Evolutionary conservation across 2,329 filamentous ascomycete genomes (phyloP), one percentile per base, ranked within the genome.

Genomic region (Venturia carpophila): DNA sequence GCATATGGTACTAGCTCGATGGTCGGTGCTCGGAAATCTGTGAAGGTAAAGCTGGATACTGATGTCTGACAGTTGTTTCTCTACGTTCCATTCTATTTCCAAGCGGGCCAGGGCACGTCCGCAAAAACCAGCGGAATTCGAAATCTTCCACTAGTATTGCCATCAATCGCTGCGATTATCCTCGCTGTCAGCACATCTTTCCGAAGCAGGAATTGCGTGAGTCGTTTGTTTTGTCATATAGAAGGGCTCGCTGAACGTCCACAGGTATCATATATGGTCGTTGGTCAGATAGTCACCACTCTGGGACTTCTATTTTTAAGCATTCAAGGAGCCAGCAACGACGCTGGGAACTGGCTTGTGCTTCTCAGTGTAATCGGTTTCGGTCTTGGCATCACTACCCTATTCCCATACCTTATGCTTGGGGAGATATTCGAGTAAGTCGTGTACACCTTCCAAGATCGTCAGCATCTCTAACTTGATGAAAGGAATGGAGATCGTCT

Each of bases 41-140:
- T 75, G n/a, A 79, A 83, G 68, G 76, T 13, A 79, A 70, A 82
- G 84, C 41, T 88, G 87, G 73, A 86, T 89, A 49, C 83, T 82
- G 0, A 56, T 27, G 80, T 80, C 1, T 6, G 19, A 15, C 15
- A 61, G 58, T 30, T 61, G 13, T 83, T 85, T 62, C 91, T 90
- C 74, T 92, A 88, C 70, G 78, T 91, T 39, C 89, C 89, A 5
- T 63, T 71, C 24, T 71, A 71, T 63, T 71, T 71, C 58, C 71
- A 72, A 66, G 39, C 47, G 0, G 67, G 68, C 39, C 64, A 67
- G 13, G 66, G 66, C 2, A 67, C 63, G 3, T 63, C 63, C 9
- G 68, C 69, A 3, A 64, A 68, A 11, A 43, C 64, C 9, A 67
- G 66, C 9, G 70, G 68, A 6, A 43, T 70, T 21, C 65, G 52